Conservation (phyloP, 495 filamentous ascomycete genomes). For the Talaromyces ruber region DNA sequence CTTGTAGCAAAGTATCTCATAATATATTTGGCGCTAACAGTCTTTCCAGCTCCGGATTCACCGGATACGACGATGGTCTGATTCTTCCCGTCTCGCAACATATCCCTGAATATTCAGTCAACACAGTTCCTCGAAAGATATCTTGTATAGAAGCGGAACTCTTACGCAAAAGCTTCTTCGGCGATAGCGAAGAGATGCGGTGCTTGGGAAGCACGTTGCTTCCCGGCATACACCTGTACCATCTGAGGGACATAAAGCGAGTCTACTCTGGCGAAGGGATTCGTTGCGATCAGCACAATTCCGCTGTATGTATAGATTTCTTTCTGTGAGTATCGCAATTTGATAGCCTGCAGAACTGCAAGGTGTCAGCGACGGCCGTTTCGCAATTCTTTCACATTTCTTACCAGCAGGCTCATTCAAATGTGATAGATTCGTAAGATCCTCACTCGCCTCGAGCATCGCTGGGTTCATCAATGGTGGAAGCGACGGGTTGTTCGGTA, state of each 20-base stretch:
- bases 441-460: slow-evolving; percentile 97
- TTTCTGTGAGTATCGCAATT: slow-evolving; percentile 94
- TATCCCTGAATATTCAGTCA: slow-evolving; percentile 55
- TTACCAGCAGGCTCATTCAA: slow-evolving; percentile 97
- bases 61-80: slow-evolving; percentile 98
- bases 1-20: slow-evolving; percentile 99
- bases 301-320: slow-evolving; percentile 99
- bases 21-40: slow-evolving; percentile 98
- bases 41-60: slow-evolving; percentile 97
- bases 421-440: slow-evolving; percentile 95
- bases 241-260: slow-evolving; percentile 98
- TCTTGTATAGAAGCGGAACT: slow-evolving; percentile 6
- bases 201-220: slow-evolving; percentile 90
- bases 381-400: slow-evolving; percentile 12
- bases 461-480: slow-evolving; percentile 97
- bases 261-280: slow-evolving; percentile 95
- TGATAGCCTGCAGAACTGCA: slow-evolving; percentile 92
- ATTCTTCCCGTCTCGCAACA: slow-evolving; percentile 91
- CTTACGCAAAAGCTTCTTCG: slow-evolving; percentile 96
- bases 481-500: slow-evolving; percentile 59
- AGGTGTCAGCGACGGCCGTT: slow-evolving; percentile 24
- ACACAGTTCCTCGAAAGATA: background rate
- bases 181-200: slow-evolving; percentile 98
- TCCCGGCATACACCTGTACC: slow-evolving; percentile 98
- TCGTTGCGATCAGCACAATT: slow-evolving; percentile 97